phyloP scores from a whole-genome alignment of 805 yeast genomes.

The Myxozyma melibiosi region DNA sequence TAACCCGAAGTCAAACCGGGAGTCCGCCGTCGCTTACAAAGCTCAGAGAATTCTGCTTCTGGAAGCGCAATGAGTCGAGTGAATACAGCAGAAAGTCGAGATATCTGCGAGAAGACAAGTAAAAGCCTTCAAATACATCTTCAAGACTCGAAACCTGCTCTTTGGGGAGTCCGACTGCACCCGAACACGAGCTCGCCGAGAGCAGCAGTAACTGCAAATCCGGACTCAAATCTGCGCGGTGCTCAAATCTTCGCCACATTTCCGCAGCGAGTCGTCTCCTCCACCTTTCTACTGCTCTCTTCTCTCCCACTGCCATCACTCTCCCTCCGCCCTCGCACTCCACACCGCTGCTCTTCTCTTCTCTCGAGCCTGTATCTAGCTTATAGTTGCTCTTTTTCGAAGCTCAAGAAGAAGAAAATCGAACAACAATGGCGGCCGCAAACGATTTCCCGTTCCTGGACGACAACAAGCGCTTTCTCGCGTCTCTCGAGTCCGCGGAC shows the following conservation, averaged over 20 bases:
- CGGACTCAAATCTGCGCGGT: neutral
- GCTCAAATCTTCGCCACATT: neutral
- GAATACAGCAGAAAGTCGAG: too few relatives aligned
- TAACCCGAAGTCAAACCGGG: neutral
- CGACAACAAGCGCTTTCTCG: conserved; percentile 30
- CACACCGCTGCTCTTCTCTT: neutral
- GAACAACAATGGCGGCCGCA: conserved; percentile 2
- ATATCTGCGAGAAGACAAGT: too few relatives aligned
- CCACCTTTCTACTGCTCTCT: neutral
- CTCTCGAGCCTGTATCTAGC: neutral
- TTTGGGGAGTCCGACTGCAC: too few relatives aligned
- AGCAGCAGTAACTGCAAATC: too few relatives aligned
- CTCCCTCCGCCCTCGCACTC: neutral
- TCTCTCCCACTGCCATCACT: neutral
- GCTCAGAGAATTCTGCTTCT: too few relatives aligned
- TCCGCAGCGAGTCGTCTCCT: conserved; percentile 2
- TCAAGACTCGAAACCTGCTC: too few relatives aligned
- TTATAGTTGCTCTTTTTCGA: too few relatives aligned
- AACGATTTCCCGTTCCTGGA: conserved; percentile 17
- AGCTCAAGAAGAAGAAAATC: too few relatives aligned
- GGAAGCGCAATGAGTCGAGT: too few relatives aligned
- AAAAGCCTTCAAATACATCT: too few relatives aligned
- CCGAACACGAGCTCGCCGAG: too few relatives aligned
- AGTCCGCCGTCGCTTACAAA: too few relatives aligned
- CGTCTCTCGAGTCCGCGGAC: conserved; percentile 29